Evolutionary conservation across 2,329 filamentous ascomycete species (phyloP), one percentile per base, ranked within the genome.

Genomic region (Colletotrichum liriopes): DNA sequence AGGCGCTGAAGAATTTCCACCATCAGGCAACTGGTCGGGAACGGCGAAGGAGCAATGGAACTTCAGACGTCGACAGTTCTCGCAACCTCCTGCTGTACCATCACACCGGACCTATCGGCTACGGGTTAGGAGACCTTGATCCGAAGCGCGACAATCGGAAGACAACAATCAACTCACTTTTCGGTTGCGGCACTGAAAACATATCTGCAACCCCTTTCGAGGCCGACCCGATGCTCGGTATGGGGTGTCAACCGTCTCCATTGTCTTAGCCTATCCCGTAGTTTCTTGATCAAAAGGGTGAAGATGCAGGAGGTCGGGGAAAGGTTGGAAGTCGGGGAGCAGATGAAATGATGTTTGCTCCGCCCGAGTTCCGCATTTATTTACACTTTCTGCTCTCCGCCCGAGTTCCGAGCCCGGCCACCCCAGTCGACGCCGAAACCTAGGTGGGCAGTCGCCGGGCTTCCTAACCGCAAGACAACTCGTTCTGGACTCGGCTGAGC

Each of bases 181-280:
- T 55, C 71, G 66, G 71, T 73, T 73, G 23, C 71, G 71, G 56
- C 67, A 73, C 35, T 71, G 71, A 39, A 71, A 71, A 41, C 67
- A 71, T 54, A 73, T 73, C 66, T 73, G 66, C 35, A 69, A 26
- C 23, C 71, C 66, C 23, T 61, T 73, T 35, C 71, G 71, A 55
- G 71, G 61, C 35, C 66, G 65, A 16, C 67, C 62, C 26, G 56
- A 67, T n/a, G 55, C 45, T 60, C 63, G 67, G 32, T 60, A 61
- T 61, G 62, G 62, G 41, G 49, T 7, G 23, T 49, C 20, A 11
- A 29, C n/a, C 45, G 37, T 49, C 67, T 71, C 67, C 67, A 71
- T 71, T 67, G 23, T 60, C 16, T 60, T 32, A 35, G 29, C 32
- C 59, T 49, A 41, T 41, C 61, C 67, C 62, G 67, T 55, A 61